These are phyloP conservation scores for Drechslerella dactyloides DNA, from an alignment of 2,329 filamentous ascomycete genomes.

Conservation along the genomic window DNA sequence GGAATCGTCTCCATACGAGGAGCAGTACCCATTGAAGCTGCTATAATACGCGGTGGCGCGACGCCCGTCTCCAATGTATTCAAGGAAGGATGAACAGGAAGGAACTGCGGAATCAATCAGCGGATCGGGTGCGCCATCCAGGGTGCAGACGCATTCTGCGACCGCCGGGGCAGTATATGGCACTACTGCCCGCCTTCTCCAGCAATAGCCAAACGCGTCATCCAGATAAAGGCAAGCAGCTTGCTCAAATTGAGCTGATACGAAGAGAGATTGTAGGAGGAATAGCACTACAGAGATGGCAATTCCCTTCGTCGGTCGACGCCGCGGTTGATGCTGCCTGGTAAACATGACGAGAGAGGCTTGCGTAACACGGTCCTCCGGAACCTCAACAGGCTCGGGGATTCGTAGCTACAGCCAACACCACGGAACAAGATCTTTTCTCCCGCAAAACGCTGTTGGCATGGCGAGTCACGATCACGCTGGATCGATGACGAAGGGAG, in stretches of 20 bases:
- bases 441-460: slow-evolving; percentile 16
- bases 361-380: not conserved
- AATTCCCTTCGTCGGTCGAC: slow-evolving; percentile 10
- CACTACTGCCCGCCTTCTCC: slow-evolving; percentile 13
- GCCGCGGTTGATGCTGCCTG: slow-evolving; percentile 3
- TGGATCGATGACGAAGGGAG: slow-evolving; percentile 8
- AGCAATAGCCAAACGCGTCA: slow-evolving; percentile 32
- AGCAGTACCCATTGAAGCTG: slow-evolving; percentile 41
- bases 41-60: slow-evolving; percentile 22
- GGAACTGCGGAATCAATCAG: slow-evolving; percentile 30
- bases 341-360: slow-evolving; percentile 5
- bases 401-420: slow-evolving; percentile 21
- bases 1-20: slow-evolving; percentile 27
- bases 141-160: slow-evolving; percentile 33
- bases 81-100: slow-evolving; percentile 26
- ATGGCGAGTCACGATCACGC: slow-evolving; percentile 20
- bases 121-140: slow-evolving; percentile 28
- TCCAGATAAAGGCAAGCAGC: slow-evolving; percentile 24
- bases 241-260: slow-evolving; percentile 21
- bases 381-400: slow-evolving; percentile 12
- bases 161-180: slow-evolving; percentile 27
- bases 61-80: slow-evolving; percentile 2
- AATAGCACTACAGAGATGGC: slow-evolving; percentile 23
- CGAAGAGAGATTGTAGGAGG: slow-evolving; percentile 19
- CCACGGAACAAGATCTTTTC: slow-evolving; percentile 6